A percentile compares a stretch with the other conserved stretches of the same genome.
Evolutionary conservation across 2,329 filamentous ascomycete genomes (phyloP).

Genomic region (Mariannaea sp.): DNA sequence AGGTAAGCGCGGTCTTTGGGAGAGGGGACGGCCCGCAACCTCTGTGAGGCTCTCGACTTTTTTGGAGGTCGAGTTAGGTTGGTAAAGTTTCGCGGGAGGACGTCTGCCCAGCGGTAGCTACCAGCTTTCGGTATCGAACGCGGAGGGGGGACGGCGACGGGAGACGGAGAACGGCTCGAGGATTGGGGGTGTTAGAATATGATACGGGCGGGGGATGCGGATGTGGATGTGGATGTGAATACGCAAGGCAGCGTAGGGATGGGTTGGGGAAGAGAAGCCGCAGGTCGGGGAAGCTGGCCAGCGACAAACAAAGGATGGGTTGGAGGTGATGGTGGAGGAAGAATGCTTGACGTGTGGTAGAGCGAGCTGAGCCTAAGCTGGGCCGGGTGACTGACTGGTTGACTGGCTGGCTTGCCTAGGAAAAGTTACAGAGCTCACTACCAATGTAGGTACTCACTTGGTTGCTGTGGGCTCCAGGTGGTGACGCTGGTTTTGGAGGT

Average conservation of each 20-base stretch:
- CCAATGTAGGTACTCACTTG: too few relatives aligned
- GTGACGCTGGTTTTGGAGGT: neutral
- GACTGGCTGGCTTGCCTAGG: conserved; percentile 14
- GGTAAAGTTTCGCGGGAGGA: conserved; percentile 25
- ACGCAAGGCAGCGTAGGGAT: conserved; percentile 13
- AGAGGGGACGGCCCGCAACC: conserved; percentile 20
- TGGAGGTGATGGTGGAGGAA: conserved; percentile 38
- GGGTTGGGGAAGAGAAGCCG: conserved; percentile 24
- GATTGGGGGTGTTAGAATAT: neutral
- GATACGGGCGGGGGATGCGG: neutral
- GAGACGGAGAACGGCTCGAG: conserved; percentile 8
- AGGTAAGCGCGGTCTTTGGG: conserved; percentile 22
- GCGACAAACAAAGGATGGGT: conserved; percentile 23
- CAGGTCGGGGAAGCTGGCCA: conserved; percentile 24
- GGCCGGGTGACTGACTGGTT: conserved; percentile 16
- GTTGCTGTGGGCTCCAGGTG: conserved; percentile 22
- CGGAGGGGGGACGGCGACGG: conserved; percentile 20
- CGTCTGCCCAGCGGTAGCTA: conserved; percentile 12
- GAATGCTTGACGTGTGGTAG: conserved; percentile 37
- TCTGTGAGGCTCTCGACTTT: conserved; percentile 25
- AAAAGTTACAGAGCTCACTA: neutral
- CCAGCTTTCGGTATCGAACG: conserved; percentile 18
- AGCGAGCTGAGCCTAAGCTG: conserved; percentile 34
- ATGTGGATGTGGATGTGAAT: conserved; percentile 3
- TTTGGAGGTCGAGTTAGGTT: conserved; percentile 17